Evolutionary conservation across 2,329 filamentous ascomycete genomes (phyloP).

Genomic region (Sporothrix globosa): DNA sequence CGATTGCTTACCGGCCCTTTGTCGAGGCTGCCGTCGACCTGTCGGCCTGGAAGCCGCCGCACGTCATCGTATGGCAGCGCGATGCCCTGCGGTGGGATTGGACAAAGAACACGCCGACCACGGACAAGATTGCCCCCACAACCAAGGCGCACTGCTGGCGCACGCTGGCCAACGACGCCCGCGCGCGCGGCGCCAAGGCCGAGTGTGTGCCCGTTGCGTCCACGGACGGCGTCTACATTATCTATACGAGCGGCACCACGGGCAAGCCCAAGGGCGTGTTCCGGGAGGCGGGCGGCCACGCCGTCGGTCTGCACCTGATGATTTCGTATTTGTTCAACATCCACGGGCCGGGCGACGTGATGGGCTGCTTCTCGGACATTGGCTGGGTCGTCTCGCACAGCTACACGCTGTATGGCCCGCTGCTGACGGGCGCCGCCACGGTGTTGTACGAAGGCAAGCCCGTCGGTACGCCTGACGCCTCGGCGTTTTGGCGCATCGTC

Average conservation of each 20-base stretch:
- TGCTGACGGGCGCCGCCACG: conserved; percentile 82
- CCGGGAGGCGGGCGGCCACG: conserved; percentile 81
- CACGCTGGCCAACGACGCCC: conserved; percentile 70
- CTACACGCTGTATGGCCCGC: conserved; percentile 89
- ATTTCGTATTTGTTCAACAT: conserved; percentile 84
- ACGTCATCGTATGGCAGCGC: conserved; percentile 82
- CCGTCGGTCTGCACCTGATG: conserved; percentile 79
- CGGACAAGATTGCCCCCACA: neutral
- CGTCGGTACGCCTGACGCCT: conserved; percentile 82
- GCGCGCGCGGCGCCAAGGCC: conserved; percentile 67
- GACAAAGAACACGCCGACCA: conserved; percentile 55
- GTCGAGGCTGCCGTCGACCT: conserved; percentile 72
- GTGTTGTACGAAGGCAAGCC: conserved; percentile 95
- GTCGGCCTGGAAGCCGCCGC: conserved; percentile 70
- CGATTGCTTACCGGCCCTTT: conserved; percentile 75
- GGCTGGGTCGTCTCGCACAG: conserved; percentile 80
- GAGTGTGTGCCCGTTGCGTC: conserved; percentile 77
- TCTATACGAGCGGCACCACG: conserved; percentile 85
- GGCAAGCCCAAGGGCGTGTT: conserved; percentile 82
- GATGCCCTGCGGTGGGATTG: conserved; percentile 74
- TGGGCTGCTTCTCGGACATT: conserved; percentile 64
- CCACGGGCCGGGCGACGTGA: conserved; percentile 78
- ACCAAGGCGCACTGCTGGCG: conserved; percentile 62
- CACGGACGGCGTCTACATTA: conserved; percentile 82
- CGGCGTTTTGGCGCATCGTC: conserved; percentile 84